These are phyloP conservation scores for Calycina herbarum DNA, from an alignment of 2,329 filamentous ascomycete species.

Conservation along the genomic window DNA sequence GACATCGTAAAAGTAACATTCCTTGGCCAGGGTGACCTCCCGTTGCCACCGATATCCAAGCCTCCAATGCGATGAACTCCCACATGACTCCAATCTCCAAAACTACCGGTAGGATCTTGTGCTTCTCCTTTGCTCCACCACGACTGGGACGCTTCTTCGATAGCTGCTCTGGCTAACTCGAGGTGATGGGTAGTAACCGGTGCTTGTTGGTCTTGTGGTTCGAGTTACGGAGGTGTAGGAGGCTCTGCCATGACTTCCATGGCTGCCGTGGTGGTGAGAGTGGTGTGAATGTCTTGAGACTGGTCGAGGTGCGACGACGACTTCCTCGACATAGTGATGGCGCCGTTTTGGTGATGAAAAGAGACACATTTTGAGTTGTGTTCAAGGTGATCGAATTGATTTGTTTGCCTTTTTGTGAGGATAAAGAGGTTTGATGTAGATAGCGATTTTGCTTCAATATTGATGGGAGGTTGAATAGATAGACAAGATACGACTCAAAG, in stretches of 20 bases:
- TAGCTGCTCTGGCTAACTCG: constrained; percentile 32
- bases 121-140: constrained; percentile 29
- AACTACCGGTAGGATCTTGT: constrained; percentile 25
- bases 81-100: not conserved
- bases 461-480: not conserved
- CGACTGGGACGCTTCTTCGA: constrained; percentile 28
- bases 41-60: not conserved
- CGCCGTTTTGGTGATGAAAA: constrained; percentile 29
- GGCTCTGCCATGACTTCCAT: constrained; percentile 22
- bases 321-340: constrained; percentile 32
- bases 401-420: not conserved
- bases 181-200: constrained; percentile 25
- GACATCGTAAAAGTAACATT: not conserved
- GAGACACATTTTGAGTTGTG: constrained; percentile 30
- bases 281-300: constrained; percentile 29
- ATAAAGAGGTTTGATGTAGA: not conserved
- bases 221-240: constrained; percentile 33
- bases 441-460: not conserved
- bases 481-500: not conserved
- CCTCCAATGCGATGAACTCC: not conserved
- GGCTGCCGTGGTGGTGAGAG: constrained; percentile 18
- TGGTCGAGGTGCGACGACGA: constrained; percentile 31
- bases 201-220: constrained; percentile 23
- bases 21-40: too few species aligned
- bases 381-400: not conserved